Conservation (phyloP, 1,284 basidiomycete species). For the Austroboletus niveus region DNA sequence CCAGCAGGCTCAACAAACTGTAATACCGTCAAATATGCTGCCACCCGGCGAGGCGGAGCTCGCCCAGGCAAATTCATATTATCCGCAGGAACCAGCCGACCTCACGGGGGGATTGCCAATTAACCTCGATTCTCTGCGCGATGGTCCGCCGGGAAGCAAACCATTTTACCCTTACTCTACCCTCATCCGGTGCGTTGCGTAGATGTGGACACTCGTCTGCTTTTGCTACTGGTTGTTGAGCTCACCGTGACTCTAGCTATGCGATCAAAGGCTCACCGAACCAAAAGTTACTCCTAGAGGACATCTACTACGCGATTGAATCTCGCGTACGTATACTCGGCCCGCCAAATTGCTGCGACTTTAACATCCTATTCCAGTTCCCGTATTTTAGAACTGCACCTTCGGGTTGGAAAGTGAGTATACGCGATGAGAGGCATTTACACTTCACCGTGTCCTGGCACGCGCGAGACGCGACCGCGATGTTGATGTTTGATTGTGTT, state of each 20-base stretch:
- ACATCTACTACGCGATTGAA: constrained; percentile 86
- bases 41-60: constrained; percentile 45
- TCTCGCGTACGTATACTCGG: constrained; percentile 57
- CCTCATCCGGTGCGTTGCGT: constrained; percentile 65
- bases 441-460: constrained; percentile 7
- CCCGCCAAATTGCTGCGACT: constrained; percentile 10
- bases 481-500: constrained; percentile 56
- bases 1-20: constrained; percentile 39
- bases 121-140: constrained; percentile 77
- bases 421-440: not conserved
- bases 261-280: constrained; percentile 86
- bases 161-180: constrained; percentile 87
- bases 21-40: constrained; percentile 44
- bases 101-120: constrained; percentile 78
- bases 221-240: not conserved
- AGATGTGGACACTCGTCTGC: constrained; percentile 1
- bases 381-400: constrained; percentile 81
- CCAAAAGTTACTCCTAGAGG: constrained; percentile 76
- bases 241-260: constrained; percentile 48
- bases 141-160: constrained; percentile 80
- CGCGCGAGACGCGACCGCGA: constrained; percentile 45
- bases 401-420: constrained; percentile 79
- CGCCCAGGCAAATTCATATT: constrained; percentile 58
- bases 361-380: constrained; percentile 47
- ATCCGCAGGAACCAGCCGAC: constrained; percentile 67